Base-by-base conservation (phyloP, 2,329 filamentous ascomycete genomes). In the Aphanocladium album region DNA sequence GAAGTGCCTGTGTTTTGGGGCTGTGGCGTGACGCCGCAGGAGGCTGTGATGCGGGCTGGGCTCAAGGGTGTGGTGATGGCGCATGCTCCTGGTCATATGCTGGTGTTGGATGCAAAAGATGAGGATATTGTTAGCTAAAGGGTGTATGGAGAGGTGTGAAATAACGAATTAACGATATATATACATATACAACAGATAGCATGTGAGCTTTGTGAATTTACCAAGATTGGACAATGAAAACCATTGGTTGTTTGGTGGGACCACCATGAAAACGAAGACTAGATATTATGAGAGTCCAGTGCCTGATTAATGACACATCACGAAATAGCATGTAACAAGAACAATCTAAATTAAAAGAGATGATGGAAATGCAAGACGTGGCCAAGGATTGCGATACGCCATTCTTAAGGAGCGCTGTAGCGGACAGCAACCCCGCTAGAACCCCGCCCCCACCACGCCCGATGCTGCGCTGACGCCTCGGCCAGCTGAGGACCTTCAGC, bases 11-110 rank as follows among this genome's bases (percentile, higher is more conserved):
- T 85, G 4, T 85, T 85, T 64, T 83, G 85, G 84, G 86, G 83
- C 0, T 89, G 85, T 67, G 85, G 85, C 37, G 85, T 88, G 12
- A 88, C 86, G 41, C 85, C 86, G 1, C 85, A 88, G 67, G 81
- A 86, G 67, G 85, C 84, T 16, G 82, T 88, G 1, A 80, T 86
- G 77, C 76, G 74, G 60, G 82, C 83, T 5, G 72, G 69, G 8
- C 66, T 86, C 50, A 67, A 81, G 51, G 86, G 86, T 0, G 74
- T 76, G 1, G 76, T 87, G 1, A 84, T 89, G 76, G 81, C 79
- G 1, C 86, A 89, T 73, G 79, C 80, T 19, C 85, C 84, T 1
- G 84, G 84, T 0, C 77, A 86, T 68, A 88, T 88, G 85, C 67
- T 88, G 46, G 72, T 87, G 1, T 69, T 86, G 57, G 85, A 88